phyloP scores from a whole-genome alignment of 148 eudicot species.

The Tetragonia tetragonoides region DNA sequence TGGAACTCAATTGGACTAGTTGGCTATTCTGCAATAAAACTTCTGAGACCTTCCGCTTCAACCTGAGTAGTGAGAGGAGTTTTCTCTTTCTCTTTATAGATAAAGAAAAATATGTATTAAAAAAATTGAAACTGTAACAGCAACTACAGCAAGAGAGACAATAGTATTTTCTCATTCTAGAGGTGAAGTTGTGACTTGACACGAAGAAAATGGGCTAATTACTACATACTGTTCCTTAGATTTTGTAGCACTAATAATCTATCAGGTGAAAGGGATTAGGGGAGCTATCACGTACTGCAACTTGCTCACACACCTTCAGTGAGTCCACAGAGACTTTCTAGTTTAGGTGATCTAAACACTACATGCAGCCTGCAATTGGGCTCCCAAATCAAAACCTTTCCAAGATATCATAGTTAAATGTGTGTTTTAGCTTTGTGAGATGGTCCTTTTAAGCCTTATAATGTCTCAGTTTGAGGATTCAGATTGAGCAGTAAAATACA shows the following conservation, averaged over 20 bases:
- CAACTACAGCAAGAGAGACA: too few species aligned
- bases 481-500: not conserved
- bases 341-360: not conserved
- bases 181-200: not conserved
- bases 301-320: not conserved
- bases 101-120: too few species aligned
- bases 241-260: not conserved
- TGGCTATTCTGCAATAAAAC: not conserved
- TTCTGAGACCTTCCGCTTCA: not conserved
- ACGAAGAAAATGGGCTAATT: not conserved
- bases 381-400: not conserved
- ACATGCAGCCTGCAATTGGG: not conserved
- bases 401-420: not conserved
- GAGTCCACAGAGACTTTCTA: not conserved
- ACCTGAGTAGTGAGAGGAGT: not conserved
- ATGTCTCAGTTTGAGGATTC: not conserved
- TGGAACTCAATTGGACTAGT: too few species aligned
- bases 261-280: not conserved
- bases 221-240: not conserved
- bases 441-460: not conserved
- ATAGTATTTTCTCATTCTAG: not conserved
- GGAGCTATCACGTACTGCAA: not conserved
- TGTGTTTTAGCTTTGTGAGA: not conserved
- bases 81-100: too few species aligned
- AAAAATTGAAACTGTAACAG: too few species aligned